These are phyloP conservation scores for Nymphaea thermarum DNA, from an alignment of 164 flowering plant species.

Conservation along the genomic window DNA sequence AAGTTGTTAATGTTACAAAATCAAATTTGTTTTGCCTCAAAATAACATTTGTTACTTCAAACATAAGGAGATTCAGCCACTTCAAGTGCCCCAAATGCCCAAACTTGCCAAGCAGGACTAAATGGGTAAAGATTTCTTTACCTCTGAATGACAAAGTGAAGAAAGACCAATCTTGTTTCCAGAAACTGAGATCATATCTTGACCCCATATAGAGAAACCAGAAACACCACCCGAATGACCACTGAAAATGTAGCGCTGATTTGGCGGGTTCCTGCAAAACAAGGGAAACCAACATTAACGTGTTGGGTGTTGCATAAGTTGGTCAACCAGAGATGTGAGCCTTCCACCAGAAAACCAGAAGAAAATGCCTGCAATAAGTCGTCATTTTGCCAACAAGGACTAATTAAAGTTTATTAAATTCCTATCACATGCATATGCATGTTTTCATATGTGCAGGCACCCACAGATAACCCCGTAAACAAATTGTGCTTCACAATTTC, in stretches of 20 bases:
- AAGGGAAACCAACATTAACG: not conserved
- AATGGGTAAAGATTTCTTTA: slow-evolving; percentile 17
- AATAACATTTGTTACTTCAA: not conserved
- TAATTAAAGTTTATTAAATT: too few species aligned
- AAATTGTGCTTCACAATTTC: too few species aligned
- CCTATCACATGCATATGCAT: too few species aligned
- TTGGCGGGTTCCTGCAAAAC: slow-evolving; percentile 49
- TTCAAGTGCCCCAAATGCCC: not conserved
- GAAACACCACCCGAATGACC: slow-evolving; percentile 80
- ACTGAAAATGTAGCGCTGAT: slow-evolving; percentile 39
- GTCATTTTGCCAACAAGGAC: too few species aligned
- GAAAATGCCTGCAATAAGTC: too few species aligned
- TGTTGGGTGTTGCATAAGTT: too few species aligned
- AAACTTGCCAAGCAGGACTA: not conserved
- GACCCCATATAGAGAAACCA: slow-evolving; percentile 84
- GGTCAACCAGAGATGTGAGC: too few species aligned
- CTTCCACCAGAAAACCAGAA: too few species aligned
- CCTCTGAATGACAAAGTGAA: slow-evolving; percentile 62
- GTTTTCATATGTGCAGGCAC: too few species aligned
- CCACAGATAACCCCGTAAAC: too few species aligned
- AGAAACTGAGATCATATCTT: slow-evolving; percentile 79
- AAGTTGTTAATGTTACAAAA: not conserved
- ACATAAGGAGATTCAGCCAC: not conserved
- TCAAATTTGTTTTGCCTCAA: not conserved
- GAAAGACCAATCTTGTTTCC: slow-evolving; percentile 77